Conservation (phyloP, 306 rosid genomes). For the Malus sylvestris region DNA sequence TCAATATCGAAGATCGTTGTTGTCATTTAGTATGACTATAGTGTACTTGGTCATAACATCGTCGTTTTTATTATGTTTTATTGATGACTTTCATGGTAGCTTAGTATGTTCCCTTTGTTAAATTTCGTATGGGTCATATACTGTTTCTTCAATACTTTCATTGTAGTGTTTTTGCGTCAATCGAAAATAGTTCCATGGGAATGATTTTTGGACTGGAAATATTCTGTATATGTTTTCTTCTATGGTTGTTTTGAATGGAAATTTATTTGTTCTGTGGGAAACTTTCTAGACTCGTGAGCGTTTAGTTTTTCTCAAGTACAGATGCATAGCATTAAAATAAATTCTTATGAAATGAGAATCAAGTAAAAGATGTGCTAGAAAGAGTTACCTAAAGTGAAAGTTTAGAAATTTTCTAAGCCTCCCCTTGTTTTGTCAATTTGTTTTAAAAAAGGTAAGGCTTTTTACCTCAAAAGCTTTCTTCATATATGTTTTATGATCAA, state of each 20-base stretch:
- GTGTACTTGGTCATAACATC: slow-evolving; percentile 4
- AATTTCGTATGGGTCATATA: not conserved
- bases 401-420: not conserved
- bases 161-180: not conserved
- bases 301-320: not conserved
- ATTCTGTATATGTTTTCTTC: not conserved
- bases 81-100: not conserved
- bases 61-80: not conserved
- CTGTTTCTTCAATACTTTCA: not conserved
- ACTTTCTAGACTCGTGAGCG: not conserved
- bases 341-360: not conserved
- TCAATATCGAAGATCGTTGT: slow-evolving; percentile 1
- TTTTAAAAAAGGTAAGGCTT: not conserved
- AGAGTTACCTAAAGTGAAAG: not conserved
- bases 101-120: not conserved
- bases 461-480: not conserved
- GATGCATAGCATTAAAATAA: not conserved
- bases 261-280: not conserved
- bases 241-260: not conserved
- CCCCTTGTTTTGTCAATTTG: not conserved
- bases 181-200: not conserved
- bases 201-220: not conserved
- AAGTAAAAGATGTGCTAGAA: not conserved
- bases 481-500: not conserved
- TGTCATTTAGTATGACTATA: not conserved